Evolutionary conservation across 768 basidiomycete genomes (phyloP).

Genomic region (Collybia sordida): DNA sequence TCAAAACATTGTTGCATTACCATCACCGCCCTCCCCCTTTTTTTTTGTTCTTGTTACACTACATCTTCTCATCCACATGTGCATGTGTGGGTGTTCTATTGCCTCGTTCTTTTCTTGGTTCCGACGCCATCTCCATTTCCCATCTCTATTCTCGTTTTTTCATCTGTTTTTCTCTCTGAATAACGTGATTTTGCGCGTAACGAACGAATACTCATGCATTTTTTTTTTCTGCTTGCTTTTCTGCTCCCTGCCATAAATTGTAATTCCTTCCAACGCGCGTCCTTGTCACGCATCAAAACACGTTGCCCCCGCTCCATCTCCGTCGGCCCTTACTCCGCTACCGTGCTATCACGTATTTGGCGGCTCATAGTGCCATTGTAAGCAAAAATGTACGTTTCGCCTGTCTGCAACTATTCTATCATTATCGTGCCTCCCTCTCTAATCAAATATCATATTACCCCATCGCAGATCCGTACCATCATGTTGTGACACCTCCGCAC

Average conservation of each 20-base stretch:
- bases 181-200: slow-evolving; percentile 20
- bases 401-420: background rate
- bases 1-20: no score
- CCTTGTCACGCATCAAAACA: slow-evolving; percentile 1
- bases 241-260: slow-evolving; percentile 13
- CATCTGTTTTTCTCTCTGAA: slow-evolving; percentile 1
- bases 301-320: background rate
- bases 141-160: no score
- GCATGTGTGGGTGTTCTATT: slow-evolving; percentile 13
- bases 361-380: slow-evolving; percentile 52
- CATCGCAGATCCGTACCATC: slow-evolving; percentile 46
- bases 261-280: slow-evolving; percentile 3
- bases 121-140: no score
- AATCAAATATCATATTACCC: background rate
- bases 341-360: background rate
- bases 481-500: slow-evolving; percentile 47
- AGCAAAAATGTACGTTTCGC: slow-evolving; percentile 64
- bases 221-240: slow-evolving; percentile 17
- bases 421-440: slow-evolving; percentile 3
- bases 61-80: slow-evolving; percentile 9
- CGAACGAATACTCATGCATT: slow-evolving; percentile 20
- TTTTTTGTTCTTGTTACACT: slow-evolving; percentile 5
- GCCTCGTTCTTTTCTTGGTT: slow-evolving; percentile 18
- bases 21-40: background rate
- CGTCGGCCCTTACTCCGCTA: background rate